Base-by-base conservation (phyloP, 2,329 filamentous ascomycete genomes). In the Metarhizium rileyi region DNA sequence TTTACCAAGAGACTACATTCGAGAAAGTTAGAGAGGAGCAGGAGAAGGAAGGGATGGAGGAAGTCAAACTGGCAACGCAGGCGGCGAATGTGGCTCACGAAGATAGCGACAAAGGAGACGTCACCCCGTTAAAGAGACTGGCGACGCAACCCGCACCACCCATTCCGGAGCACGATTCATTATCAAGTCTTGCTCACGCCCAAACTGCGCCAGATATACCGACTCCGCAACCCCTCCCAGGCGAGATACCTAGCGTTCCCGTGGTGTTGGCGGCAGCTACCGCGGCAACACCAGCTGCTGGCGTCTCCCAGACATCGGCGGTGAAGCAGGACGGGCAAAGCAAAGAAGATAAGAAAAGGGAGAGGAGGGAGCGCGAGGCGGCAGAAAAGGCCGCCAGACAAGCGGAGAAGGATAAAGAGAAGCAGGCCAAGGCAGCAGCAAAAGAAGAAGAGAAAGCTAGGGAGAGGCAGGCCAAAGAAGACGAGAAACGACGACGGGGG, bases 1-100 rank as follows among this genome's bases (percentile, higher is more conserved):
- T 98, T 66, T 98, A 98, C 68, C 93, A 96, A 65, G 91, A 98
- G 67, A 97, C 80, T 3, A 83, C 80, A 0, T 78, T 81, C 51
- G 81, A 84, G 59, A 80, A 81, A 58, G 75, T 83, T 48, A 71
- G 77, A 52, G 83, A 82, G 50, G 90, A 97, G 66, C 86, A 94
- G 63, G 90, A 94, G 59, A 84, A 81, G 44, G 90, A 95, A 64
- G 84, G 84, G 10, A 68, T 74, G 60, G 83, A 76, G 65, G 85
- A 82, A 61, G 75, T 77, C 49, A 73, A 73, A 60, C 66, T 79
- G 57, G 74, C 75, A 49, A 75, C 72, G 55, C 69, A 79, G 60
- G 74, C 76, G 44, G 78, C 79, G n/a, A 76, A 74, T 47, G 62
- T 80, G 22, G 75, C 76, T 3, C 67, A 75, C 38, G 75, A 72